phyloP scores from a whole-genome alignment of 202 grass and related monocot genomes.

The Digitaria exilis region DNA sequence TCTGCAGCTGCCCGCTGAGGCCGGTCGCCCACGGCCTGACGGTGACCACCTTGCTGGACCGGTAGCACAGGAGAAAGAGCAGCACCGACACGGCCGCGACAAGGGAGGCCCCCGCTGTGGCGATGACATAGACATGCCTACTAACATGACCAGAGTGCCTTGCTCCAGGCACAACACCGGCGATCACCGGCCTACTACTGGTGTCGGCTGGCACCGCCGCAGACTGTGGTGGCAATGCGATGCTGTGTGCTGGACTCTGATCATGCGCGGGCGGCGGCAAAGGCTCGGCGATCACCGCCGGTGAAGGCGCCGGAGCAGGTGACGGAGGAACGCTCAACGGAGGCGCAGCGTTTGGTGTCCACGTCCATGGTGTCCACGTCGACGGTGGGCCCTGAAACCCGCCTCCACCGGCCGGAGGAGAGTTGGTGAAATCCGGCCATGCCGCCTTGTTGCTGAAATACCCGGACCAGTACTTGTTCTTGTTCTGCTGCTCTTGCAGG shows the following conservation, averaged over 20 bases:
- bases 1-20: conserved; percentile 80
- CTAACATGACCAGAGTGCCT: not conserved
- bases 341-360: conserved; percentile 5
- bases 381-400: not conserved
- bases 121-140: conserved; percentile 41
- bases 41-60: conserved; percentile 64
- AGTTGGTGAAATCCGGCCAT: not conserved
- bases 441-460: conserved; percentile 26
- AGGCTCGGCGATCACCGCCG: not conserved
- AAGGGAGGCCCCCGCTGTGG: conserved; percentile 49
- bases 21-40: conserved; percentile 75
- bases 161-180: not conserved
- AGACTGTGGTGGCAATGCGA: conserved; percentile 11
- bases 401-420: not conserved
- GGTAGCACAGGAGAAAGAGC: conserved; percentile 47
- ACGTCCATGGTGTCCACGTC: conserved; percentile 37
- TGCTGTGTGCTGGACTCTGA: not conserved
- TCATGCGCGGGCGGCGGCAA: not conserved
- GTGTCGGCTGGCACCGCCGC: not conserved
- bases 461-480: conserved; percentile 8
- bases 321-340: not conserved
- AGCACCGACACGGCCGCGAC: conserved; percentile 33
- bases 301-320: conserved; percentile 24
- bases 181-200: not conserved
- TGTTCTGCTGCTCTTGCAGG: conserved; percentile 9